Evolutionary conservation across 495 filamentous ascomycete genomes (phyloP), one percentile per base, ranked within the genome.

Genomic region (Lindgomyces ingoldianus): DNA sequence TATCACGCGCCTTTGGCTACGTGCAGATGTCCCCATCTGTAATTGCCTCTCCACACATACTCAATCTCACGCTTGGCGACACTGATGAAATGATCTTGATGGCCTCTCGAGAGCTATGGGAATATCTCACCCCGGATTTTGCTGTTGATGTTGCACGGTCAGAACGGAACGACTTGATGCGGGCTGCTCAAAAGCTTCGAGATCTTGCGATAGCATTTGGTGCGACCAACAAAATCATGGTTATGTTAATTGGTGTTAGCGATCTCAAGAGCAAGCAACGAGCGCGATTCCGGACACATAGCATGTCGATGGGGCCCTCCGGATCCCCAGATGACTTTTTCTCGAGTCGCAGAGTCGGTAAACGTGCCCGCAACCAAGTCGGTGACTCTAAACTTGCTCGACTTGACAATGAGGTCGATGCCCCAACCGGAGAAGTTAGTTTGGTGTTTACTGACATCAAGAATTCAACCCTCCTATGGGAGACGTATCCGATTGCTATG

Each of bases 371-470:
- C 46, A 91, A 93, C 61, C 81, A 82, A 72, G 82, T 88, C 70
- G 81, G 83, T 49, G 92, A 97, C 73, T 96, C 91, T 36, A 87
- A 87, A 39, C 80, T 96, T 26, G 85, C 86, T 44, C 85, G 95
- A 24, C 89, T 98, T 46, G 90, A 95, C 61, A 84, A 85, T 39
- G 91, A 94, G 74, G 91, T 98, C 29, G 89, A 91, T 67, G 90
- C 94, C 24, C 94, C 94, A 1, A 88, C 84, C 3, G 93, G 94
- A 16, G 89, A 96, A 61, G 82, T 97, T 64, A 89, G 90, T 42
- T 91, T 99, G 70, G 91, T 96, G 45, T 99, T 99, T 74, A 99
- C 94, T 0, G 94, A 99, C 79, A 99, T 99, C 82, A 99, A 99
- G 76, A 96, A 92, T 75, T 97, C 93, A 1, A 99, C 94, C 1